These are phyloP conservation scores for Tagetes patula DNA, from an alignment of 129 eudicot species.

Conservation along the genomic window DNA sequence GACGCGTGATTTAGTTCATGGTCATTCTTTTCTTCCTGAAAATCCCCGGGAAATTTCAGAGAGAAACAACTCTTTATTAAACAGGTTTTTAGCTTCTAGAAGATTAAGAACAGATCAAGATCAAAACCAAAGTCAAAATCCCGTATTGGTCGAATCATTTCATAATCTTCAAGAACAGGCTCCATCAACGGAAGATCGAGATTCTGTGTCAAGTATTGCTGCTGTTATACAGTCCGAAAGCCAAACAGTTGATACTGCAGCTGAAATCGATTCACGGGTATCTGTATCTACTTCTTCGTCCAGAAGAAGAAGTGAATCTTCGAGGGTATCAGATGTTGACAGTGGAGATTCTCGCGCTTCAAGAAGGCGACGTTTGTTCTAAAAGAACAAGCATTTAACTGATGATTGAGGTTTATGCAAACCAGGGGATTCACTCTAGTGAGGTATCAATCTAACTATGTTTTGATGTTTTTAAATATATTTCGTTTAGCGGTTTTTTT, in stretches of 20 bases:
- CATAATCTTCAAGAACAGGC: slow-evolving; percentile 48
- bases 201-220: slow-evolving; percentile 88
- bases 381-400: slow-evolving; percentile 18
- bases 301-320: slow-evolving; percentile 65
- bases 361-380: slow-evolving; percentile 75
- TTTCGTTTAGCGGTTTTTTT: background rate
- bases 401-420: background rate
- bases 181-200: slow-evolving; percentile 68
- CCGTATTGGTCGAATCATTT: slow-evolving; percentile 38
- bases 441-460: slow-evolving; percentile 11
- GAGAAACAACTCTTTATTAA: slow-evolving; percentile 51
- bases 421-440: background rate
- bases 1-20: slow-evolving; percentile 59
- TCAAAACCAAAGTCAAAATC: slow-evolving; percentile 27
- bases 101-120: slow-evolving; percentile 61
- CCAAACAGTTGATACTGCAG: slow-evolving; percentile 79
- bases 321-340: slow-evolving; percentile 77
- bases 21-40: slow-evolving; percentile 37
- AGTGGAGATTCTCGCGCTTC: slow-evolving; percentile 84
- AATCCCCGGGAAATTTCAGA: slow-evolving; percentile 42
- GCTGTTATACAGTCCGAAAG: slow-evolving; percentile 87
- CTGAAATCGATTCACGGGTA: slow-evolving; percentile 71
- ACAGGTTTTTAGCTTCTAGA: slow-evolving; percentile 58
- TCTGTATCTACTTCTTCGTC: slow-evolving; percentile 77
- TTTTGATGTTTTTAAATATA: slow-evolving; percentile 9